Percentiles rank a stretch among this genome's conserved stretches.
Evolutionary conservation across 441 rosid genomes (phyloP).

Genomic region (Melianthus villosus): DNA sequence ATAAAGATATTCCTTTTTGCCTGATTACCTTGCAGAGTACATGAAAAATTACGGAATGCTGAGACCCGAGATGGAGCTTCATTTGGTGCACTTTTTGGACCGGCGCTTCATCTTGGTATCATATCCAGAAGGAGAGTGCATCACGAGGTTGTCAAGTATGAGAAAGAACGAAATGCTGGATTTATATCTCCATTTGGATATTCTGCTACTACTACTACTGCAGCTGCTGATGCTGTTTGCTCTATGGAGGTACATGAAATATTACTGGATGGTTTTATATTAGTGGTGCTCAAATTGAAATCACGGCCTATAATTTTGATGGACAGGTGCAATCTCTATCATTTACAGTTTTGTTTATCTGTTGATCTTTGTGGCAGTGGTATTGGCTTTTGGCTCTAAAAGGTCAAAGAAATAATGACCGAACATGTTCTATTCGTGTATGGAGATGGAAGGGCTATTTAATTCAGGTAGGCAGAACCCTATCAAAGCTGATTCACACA

Average conservation of each 20-base stretch:
- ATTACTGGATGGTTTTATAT: slow-evolving; percentile 4
- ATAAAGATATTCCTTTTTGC: slow-evolving; percentile 1
- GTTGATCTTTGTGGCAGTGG: slow-evolving; percentile 44
- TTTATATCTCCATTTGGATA: slow-evolving; percentile 75
- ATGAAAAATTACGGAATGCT: slow-evolving; percentile 37
- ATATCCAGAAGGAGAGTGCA: slow-evolving; percentile 72
- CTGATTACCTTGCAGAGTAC: slow-evolving; percentile 38
- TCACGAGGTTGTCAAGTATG: slow-evolving; percentile 54
- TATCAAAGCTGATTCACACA: slow-evolving; percentile 3
- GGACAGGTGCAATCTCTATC: too few relatives aligned
- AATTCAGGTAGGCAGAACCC: slow-evolving; percentile 61
- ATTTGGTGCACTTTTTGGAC: slow-evolving; percentile 55
- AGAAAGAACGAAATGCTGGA: slow-evolving; percentile 74
- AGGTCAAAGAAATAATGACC: slow-evolving; percentile 21
- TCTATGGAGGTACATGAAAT: slow-evolving; percentile 57
- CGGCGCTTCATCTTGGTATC: slow-evolving; percentile 58
- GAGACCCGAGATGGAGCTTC: slow-evolving; percentile 75
- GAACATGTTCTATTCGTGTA: slow-evolving; percentile 23
- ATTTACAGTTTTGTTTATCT: slow-evolving; percentile 11
- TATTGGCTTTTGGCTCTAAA: slow-evolving; percentile 54
- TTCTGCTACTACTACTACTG: slow-evolving; percentile 51
- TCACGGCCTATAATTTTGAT: background rate
- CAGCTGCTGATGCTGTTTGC: slow-evolving; percentile 52
- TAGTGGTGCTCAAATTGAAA: background rate
- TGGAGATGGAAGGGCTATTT: slow-evolving; percentile 87